Base-by-base conservation (phyloP, 1,284 basidiomycete species). In the Megacollybia platyphylla region DNA sequence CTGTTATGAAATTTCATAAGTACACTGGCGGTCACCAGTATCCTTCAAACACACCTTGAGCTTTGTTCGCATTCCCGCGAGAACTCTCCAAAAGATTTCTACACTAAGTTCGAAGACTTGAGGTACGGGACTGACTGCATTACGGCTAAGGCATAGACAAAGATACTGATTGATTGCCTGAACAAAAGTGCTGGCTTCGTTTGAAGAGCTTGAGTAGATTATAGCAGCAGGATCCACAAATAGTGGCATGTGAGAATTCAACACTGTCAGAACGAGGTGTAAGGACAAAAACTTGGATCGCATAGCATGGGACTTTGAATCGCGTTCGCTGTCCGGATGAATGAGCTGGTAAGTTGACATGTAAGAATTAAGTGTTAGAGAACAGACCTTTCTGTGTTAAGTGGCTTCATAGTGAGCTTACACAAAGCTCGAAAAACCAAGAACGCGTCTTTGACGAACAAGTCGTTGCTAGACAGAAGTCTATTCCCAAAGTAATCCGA, bases 21-120 rank as follows among this genome's bases (percentile, higher is more conserved):
- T 9, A 43, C 48, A 18, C 50, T 15, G 15, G 46, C 39, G 34
- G 38, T 43, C 26, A 32, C 36, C 36, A 36, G 27, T 4, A 46
- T 26, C 44, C 29, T 17, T 4, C 39, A 9, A 10, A 6, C 24
- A 35, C 44, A 81, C 89, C 79, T 99, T 99, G 49, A 99, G 75
- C 64, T 91, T 96, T 26, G 90, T 91, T 27, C 96, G 77, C 81
- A 99, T 85, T 4, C 89, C 89, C 41, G 85, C 79, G 17, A 99
- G 64, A 38, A 97, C 87, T 51, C 89, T 79, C 92, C 94, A 98
- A 62, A 98, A 98, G 52, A 98, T 97, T 64, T 98, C 96, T 44
- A 97, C 93, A 54, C 89, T 90, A 42, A 94, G 80, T 59, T 99
- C 97, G 59, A 99, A 99, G 15, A 99, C 93, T 60, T 96, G 93